Percentiles rank a stretch among this genome's conserved stretches.
These are phyloP conservation scores for Aureobasidium sp. DNA, from an alignment of 2,329 filamentous ascomycete genomes.

Conservation along the genomic window DNA sequence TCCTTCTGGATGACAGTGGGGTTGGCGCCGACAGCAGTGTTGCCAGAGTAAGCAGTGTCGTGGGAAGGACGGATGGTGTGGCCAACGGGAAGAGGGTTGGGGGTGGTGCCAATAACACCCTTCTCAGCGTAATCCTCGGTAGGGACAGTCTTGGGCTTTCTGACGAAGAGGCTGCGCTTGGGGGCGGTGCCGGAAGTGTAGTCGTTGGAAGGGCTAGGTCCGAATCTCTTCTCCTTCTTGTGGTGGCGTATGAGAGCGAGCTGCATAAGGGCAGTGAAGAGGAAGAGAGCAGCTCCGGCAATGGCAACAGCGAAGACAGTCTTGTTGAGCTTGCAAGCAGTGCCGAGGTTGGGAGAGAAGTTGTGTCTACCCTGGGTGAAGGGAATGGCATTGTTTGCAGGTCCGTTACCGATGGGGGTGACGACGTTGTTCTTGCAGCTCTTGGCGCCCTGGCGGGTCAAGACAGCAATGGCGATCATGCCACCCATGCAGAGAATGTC, in stretches of 20 bases:
- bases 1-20: slow-evolving; percentile 23
- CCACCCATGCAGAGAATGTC: slow-evolving; percentile 67
- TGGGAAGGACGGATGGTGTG: slow-evolving; percentile 34
- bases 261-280: slow-evolving; percentile 63
- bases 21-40: slow-evolving; percentile 35
- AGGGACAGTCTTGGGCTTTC: slow-evolving; percentile 24
- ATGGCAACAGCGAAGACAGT: slow-evolving; percentile 72
- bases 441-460: slow-evolving; percentile 60
- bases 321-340: slow-evolving; percentile 68
- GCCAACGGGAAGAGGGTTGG: slow-evolving; percentile 24
- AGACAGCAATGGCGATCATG: slow-evolving; percentile 73
- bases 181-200: slow-evolving; percentile 56
- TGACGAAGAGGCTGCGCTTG: slow-evolving; percentile 35
- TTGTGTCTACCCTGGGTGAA: slow-evolving; percentile 32
- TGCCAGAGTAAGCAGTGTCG: slow-evolving; percentile 44
- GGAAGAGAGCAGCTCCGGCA: slow-evolving; percentile 66
- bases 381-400: slow-evolving; percentile 36
- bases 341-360: slow-evolving; percentile 40
- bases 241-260: slow-evolving; percentile 60
- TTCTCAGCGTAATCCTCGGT: slow-evolving; percentile 38
- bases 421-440: slow-evolving; percentile 57
- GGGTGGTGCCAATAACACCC: slow-evolving; percentile 25
- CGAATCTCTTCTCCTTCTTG: slow-evolving; percentile 65
- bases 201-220: slow-evolving; percentile 56
- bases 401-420: slow-evolving; percentile 62